Percentiles rank a stretch among this genome's conserved stretches.
Conservation (phyloP, 2,329 filamentous ascomycete species). For the Penicillium sp. region DNA sequence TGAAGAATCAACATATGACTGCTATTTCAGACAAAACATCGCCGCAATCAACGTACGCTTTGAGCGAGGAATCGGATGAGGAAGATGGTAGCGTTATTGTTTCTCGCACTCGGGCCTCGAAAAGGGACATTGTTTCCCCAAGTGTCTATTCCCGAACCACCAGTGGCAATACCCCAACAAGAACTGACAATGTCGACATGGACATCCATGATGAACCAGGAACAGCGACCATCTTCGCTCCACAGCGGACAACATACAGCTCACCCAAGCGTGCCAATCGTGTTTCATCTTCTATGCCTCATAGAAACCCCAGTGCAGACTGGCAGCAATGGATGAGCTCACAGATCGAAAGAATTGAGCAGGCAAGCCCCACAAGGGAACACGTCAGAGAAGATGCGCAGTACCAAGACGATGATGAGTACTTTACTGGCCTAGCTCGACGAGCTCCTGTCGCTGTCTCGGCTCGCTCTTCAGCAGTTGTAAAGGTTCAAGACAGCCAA, state of each 20-base stretch:
- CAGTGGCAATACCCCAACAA: conserved; percentile 25
- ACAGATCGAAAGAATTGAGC: conserved; percentile 29
- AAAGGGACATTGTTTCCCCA: conserved; percentile 24
- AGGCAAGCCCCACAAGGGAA: conserved; percentile 19
- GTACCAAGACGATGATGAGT: conserved; percentile 24
- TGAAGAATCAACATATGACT: neutral
- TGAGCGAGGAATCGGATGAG: conserved; percentile 14
- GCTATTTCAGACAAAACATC: neutral
- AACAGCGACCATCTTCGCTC: conserved; percentile 33
- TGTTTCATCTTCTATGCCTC: neutral
- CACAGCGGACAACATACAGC: conserved; percentile 24
- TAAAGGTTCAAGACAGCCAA: neutral
- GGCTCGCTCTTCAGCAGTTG: neutral
- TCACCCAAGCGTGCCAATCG: conserved; percentile 23
- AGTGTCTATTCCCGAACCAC: conserved; percentile 40
- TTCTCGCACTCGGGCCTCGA: conserved; percentile 2
- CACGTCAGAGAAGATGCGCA: conserved; percentile 37
- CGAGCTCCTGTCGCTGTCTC: neutral
- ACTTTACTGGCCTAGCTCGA: conserved; percentile 10
- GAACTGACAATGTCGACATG: conserved; percentile 6
- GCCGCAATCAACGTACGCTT: neutral
- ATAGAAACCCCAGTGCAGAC: conserved; percentile 24
- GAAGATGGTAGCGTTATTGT: conserved; percentile 18
- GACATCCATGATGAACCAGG: conserved; percentile 22
- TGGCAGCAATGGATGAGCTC: conserved; percentile 35